phyloP scores from a whole-genome alignment of 495 filamentous ascomycete species.

The Antarctomyces pellizariae region DNA sequence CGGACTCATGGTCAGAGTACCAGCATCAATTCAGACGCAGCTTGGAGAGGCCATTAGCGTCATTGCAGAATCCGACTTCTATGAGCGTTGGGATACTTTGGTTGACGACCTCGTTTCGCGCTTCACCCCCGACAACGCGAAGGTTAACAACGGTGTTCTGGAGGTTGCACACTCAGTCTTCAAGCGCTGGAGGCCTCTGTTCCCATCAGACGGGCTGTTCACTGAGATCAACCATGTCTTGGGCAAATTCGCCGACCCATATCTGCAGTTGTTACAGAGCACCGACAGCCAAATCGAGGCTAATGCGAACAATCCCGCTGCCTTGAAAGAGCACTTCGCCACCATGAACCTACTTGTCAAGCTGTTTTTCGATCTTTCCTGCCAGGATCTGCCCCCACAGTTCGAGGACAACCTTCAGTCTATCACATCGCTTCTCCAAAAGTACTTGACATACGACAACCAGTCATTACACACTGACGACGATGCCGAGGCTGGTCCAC shows the following conservation, averaged over 20 bases:
- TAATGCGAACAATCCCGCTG: slow-evolving; percentile 47
- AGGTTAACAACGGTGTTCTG: slow-evolving; percentile 76
- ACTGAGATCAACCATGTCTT: slow-evolving; percentile 90
- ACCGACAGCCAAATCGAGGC: slow-evolving; percentile 57
- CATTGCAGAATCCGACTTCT: slow-evolving; percentile 97
- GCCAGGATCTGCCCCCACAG: slow-evolving; percentile 81
- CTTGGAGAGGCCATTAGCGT: slow-evolving; percentile 88
- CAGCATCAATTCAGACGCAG: slow-evolving; percentile 68
- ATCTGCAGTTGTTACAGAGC: slow-evolving; percentile 55
- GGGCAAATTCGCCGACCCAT: slow-evolving; percentile 53
- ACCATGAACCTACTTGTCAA: slow-evolving; percentile 74
- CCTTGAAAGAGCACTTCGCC: slow-evolving; percentile 48
- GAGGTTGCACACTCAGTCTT: slow-evolving; percentile 98
- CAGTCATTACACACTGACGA: slow-evolving; percentile 57
- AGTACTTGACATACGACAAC: slow-evolving; percentile 82
- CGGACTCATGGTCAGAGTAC: slow-evolving; percentile 85
- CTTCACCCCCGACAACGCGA: slow-evolving; percentile 49
- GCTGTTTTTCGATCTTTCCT: slow-evolving; percentile 84
- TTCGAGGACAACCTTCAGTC: slow-evolving; percentile 55
- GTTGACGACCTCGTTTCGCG: slow-evolving; percentile 80
- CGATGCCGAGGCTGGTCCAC: slow-evolving; percentile 59
- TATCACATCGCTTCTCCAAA: slow-evolving; percentile 61
- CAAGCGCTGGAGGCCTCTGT: slow-evolving; percentile 82
- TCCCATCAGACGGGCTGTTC: slow-evolving; percentile 73
- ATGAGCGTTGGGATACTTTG: slow-evolving; percentile 80